Conservation (phyloP, 208 protist species). For the Angomonas ambiguus region DNA sequence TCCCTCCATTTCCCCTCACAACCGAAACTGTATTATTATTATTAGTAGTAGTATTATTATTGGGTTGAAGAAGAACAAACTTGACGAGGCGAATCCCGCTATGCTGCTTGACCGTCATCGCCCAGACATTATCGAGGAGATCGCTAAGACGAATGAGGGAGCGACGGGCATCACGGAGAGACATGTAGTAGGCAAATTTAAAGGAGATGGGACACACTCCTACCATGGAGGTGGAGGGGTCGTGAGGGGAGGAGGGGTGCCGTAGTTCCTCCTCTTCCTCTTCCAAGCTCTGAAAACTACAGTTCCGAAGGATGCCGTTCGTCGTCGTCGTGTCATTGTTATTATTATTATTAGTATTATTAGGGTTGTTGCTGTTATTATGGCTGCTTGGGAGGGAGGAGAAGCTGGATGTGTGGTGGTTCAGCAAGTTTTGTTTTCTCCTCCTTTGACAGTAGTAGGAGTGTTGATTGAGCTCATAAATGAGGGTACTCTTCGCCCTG, state of each 20-base stretch:
- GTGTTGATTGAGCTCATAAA: slow-evolving; percentile 34
- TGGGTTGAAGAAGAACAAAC: slow-evolving; percentile 26
- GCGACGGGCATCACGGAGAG: slow-evolving; percentile 49
- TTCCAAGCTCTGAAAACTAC: no score
- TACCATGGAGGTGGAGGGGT: no score
- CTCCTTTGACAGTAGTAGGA: not conserved
- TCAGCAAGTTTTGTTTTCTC: no score
- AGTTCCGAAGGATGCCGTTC: no score
- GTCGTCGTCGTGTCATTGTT: no score
- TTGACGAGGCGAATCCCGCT: slow-evolving; percentile 44
- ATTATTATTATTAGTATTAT: not conserved
- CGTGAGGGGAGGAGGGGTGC: slow-evolving; percentile 17
- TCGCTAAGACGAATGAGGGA: slow-evolving; percentile 44
- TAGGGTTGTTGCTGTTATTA: not conserved
- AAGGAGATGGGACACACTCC: slow-evolving; percentile 84
- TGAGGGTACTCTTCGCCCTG: slow-evolving; percentile 47
- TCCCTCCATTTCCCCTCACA: no score
- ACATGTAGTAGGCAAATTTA: slow-evolving; percentile 89
- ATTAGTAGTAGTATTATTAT: not conserved
- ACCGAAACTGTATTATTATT: not conserved
- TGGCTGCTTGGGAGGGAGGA: not conserved
- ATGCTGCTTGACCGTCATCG: slow-evolving; percentile 51
- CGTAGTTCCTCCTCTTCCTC: slow-evolving; percentile 20
- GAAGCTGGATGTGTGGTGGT: no score
- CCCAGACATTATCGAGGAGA: slow-evolving; percentile 53